Percentiles rank a stretch among this genome's conserved stretches.
Conservation (phyloP, 2,329 filamentous ascomycete species). For the Fusarium bactridioides region DNA sequence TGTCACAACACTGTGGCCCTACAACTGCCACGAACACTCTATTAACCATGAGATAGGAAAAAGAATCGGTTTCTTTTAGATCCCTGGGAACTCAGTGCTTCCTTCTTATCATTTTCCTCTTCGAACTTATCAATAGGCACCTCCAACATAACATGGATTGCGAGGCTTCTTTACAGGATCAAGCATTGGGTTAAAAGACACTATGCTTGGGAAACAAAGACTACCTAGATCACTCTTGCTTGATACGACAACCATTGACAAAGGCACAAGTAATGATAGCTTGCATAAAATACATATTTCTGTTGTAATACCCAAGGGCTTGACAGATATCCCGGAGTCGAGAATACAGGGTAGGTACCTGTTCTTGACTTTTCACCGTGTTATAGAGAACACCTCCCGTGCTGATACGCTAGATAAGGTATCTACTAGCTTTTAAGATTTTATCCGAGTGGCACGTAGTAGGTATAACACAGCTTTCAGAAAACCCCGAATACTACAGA, state of each 20-base stretch:
- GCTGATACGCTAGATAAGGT: neutral
- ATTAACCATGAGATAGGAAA: neutral
- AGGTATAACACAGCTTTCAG: neutral
- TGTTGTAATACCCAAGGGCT: neutral
- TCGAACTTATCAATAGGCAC: neutral
- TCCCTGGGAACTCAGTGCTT: neutral
- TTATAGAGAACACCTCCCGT: neutral
- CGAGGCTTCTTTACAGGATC: too few species aligned
- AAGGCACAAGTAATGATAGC: neutral
- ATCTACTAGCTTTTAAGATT: neutral
- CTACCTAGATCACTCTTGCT: neutral
- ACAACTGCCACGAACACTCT: neutral
- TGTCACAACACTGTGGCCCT: neutral
- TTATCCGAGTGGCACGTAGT: neutral
- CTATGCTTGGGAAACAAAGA: neutral
- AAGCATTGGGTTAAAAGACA: too few species aligned
- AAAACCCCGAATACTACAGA: neutral
- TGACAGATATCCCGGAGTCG: neutral
- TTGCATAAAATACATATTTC: neutral
- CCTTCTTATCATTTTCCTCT: neutral
- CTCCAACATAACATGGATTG: neutral
- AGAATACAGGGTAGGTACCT: neutral
- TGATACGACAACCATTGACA: too few species aligned
- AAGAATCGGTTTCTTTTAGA: neutral
- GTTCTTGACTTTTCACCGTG: neutral